phyloP scores from a whole-genome alignment of 768 basidiomycete species.

The Tephrocybe sp. region DNA sequence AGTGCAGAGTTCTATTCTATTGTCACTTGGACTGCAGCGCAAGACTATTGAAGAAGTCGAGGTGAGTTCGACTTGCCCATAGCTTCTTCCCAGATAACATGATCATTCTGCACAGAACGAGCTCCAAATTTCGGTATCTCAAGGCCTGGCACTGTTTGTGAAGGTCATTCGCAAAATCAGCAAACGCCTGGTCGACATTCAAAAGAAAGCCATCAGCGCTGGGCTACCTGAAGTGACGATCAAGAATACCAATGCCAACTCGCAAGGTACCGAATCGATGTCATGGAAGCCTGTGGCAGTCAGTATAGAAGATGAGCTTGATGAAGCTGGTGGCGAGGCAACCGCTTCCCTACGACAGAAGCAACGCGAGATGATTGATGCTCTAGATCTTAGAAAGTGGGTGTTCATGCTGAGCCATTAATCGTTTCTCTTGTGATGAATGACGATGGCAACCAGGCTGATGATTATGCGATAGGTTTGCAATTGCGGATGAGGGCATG shows the following conservation, averaged over 20 bases:
- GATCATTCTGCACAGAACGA: constrained; percentile 49
- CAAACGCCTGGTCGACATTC: constrained; percentile 71
- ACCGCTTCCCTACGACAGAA: constrained; percentile 65
- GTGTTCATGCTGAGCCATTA: constrained; percentile 26
- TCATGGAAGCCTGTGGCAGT: constrained; percentile 45
- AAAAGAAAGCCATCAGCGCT: constrained; percentile 71
- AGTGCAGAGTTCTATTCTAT: constrained; percentile 87
- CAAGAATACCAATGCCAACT: constrained; percentile 12
- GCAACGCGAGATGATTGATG: constrained; percentile 85
- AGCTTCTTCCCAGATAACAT: neutral
- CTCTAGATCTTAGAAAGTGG: constrained; percentile 86
- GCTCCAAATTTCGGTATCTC: constrained; percentile 79
- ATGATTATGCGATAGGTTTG: constrained; percentile 48
- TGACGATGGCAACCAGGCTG: constrained; percentile 13
- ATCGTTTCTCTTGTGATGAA: constrained; percentile 5
- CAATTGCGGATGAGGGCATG: constrained; percentile 64
- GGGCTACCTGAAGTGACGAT: constrained; percentile 48
- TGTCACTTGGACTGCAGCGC: constrained; percentile 86
- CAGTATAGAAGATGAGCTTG: constrained; percentile 63
- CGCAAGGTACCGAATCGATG: constrained; percentile 13
- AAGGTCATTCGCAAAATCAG: constrained; percentile 87
- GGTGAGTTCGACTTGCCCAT: constrained; percentile 36
- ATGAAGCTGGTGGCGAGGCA: constrained; percentile 75
- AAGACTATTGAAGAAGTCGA: constrained; percentile 90
- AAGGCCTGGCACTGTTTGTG: constrained; percentile 85